Percentiles rank a stretch among this genome's conserved stretches.
phyloP scores from a whole-genome alignment of 192 early-diverging fungal genomes.

The Geranomyces variabilis region DNA sequence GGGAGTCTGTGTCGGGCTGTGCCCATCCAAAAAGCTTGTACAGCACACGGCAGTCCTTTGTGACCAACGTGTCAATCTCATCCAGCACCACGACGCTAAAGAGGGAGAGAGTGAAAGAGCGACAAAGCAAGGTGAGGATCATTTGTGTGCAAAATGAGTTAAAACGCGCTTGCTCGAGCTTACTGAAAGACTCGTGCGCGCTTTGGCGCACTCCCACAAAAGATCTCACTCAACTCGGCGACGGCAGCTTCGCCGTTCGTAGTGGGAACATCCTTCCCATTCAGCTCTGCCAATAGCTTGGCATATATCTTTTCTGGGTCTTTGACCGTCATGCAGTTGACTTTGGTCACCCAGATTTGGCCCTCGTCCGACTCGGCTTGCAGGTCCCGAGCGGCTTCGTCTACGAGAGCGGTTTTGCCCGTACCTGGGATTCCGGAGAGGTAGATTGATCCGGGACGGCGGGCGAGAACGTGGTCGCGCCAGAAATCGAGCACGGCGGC shows the following conservation, averaged over 20 bases:
- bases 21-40: conserved; percentile 89
- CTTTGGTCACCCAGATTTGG: conserved; percentile 55
- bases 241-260: background rate
- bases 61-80: conserved; percentile 88
- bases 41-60: conserved; percentile 78
- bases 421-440: conserved; percentile 92
- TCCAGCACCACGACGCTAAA: conserved; percentile 81
- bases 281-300: conserved; percentile 64
- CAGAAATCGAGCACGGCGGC: conserved; percentile 56
- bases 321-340: conserved; percentile 89
- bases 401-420: conserved; percentile 88
- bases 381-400: conserved; percentile 56
- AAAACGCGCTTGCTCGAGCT: background rate
- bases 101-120: background rate
- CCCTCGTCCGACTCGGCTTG: no score
- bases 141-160: no score
- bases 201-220: background rate
- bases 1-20: conserved; percentile 43
- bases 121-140: background rate
- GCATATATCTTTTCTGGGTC: conserved; percentile 71
- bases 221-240: background rate
- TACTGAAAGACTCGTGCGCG: background rate
- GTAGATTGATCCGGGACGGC: conserved; percentile 57
- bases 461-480: conserved; percentile 49
- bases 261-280: background rate